These are phyloP conservation scores for Aureoboletus auriporus DNA, from an alignment of 768 basidiomycete genomes.

Conservation along the genomic window DNA sequence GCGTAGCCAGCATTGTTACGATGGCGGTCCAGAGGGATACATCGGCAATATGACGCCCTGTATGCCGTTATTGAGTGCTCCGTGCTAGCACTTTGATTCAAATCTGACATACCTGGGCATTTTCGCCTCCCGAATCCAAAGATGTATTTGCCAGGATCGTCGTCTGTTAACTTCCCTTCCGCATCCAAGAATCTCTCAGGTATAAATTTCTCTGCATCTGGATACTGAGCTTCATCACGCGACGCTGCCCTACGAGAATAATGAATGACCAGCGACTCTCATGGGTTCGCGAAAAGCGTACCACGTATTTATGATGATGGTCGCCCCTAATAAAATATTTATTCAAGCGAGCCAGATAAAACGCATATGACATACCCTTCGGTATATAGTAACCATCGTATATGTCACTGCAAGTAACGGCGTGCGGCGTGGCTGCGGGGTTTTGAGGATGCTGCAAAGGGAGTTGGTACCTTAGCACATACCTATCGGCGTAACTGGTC, in stretches of 20 bases:
- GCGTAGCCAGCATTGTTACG: constrained; percentile 6
- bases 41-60: constrained; percentile 8
- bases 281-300: not conserved
- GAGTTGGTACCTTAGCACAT: not conserved
- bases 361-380: constrained; percentile 27
- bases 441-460: not conserved
- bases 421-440: constrained; percentile 16
- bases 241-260: constrained; percentile 5
- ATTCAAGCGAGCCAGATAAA: not conserved
- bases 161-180: no score
- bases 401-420: constrained; percentile 29
- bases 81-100: no score
- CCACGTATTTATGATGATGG: constrained; percentile 3
- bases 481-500: not conserved
- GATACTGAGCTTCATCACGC: constrained; percentile 9
- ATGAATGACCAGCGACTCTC: not conserved
- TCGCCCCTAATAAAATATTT: constrained; percentile 1
- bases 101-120: constrained; percentile 2
- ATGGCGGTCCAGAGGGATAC: constrained; percentile 7
- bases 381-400: constrained; percentile 49
- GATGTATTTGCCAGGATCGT: no score
- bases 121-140: constrained; percentile 9
- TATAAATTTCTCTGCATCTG: no score
- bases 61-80: no score
- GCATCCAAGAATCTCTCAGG: no score